A percentile compares a stretch with the other conserved stretches of the same genome.
Evolutionary conservation across 805 yeast genomes (phyloP).

Genomic region (Barnettozyma sucrosica): DNA sequence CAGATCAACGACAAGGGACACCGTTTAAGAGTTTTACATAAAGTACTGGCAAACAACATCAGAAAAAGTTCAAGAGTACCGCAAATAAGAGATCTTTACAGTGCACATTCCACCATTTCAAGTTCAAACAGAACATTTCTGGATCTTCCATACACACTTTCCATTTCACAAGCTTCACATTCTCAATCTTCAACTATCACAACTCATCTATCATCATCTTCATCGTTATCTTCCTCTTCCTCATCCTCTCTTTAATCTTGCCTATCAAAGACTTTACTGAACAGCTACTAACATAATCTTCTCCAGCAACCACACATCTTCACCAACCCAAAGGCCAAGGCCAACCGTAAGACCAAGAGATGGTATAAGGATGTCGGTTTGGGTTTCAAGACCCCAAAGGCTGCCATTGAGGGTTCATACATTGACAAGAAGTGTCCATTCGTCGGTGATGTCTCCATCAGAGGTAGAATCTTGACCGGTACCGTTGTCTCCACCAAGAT

Average conservation of each 20-base stretch:
- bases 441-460: constrained; percentile 93
- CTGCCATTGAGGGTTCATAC: constrained; percentile 98
- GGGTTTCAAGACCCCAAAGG: constrained; percentile 99
- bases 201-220: neutral
- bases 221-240: neutral
- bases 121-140: too few relatives aligned
- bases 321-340: constrained; percentile 99
- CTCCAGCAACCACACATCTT: constrained; percentile 98
- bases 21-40: too few relatives aligned
- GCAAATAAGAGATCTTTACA: neutral
- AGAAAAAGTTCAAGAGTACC: neutral
- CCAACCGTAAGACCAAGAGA: constrained; percentile 98
- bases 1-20: neutral
- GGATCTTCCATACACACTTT: too few relatives aligned
- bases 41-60: too few relatives aligned
- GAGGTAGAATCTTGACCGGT: constrained; percentile 99
- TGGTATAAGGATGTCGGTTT: constrained; percentile 99
- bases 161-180: too few relatives aligned
- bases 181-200: too few relatives aligned
- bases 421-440: constrained; percentile 99
- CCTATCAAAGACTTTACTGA: neutral
- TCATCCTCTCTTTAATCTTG: too few relatives aligned
- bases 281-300: constrained; percentile 33
- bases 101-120: too few relatives aligned
- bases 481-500: constrained; percentile 99